Conservation (phyloP, 1,284 basidiomycete species). For the Ganoderma multipileum region DNA sequence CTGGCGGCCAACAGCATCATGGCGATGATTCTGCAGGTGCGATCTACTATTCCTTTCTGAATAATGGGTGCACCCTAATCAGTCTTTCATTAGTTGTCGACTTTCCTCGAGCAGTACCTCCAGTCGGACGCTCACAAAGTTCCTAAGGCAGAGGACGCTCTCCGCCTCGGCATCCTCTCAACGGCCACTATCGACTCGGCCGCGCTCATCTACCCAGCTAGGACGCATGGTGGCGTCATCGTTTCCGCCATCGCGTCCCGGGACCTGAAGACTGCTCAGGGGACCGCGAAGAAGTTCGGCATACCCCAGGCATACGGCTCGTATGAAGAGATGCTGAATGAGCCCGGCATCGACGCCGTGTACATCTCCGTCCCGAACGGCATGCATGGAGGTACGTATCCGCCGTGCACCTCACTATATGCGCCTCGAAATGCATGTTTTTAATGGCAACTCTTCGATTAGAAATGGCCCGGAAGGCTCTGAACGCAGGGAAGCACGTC, state of each 20-base stretch:
- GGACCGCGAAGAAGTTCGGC: slow-evolving; percentile 61
- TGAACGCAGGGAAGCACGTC: slow-evolving; percentile 76
- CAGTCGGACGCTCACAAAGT: slow-evolving; percentile 15
- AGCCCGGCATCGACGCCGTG: slow-evolving; percentile 64
- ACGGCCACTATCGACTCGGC: slow-evolving; percentile 68
- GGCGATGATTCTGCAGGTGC: slow-evolving; percentile 28
- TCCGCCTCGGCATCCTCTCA: slow-evolving; percentile 69
- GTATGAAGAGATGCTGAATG: slow-evolving; percentile 60
- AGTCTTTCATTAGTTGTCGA: slow-evolving; percentile 12
- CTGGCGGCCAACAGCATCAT: slow-evolving; percentile 8
- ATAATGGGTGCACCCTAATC: background rate
- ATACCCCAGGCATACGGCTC: slow-evolving; percentile 66
- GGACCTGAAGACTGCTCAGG: slow-evolving; percentile 53
- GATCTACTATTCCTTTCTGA: background rate
- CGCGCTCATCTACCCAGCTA: slow-evolving; percentile 61
- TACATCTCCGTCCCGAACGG: slow-evolving; percentile 56
- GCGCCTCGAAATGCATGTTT: slow-evolving; percentile 50
- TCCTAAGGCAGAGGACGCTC: slow-evolving; percentile 27
- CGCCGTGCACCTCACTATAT: slow-evolving; percentile 35
- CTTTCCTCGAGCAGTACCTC: slow-evolving; percentile 26
- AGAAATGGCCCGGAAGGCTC: slow-evolving; percentile 75
- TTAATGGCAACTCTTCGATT: slow-evolving; percentile 43
- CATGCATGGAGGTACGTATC: slow-evolving; percentile 45
- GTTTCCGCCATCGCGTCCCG: slow-evolving; percentile 71
- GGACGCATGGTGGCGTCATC: slow-evolving; percentile 64